phyloP scores from a whole-genome alignment of 108 stramenopile genomes.

The Cyclotella distinguenda region DNA sequence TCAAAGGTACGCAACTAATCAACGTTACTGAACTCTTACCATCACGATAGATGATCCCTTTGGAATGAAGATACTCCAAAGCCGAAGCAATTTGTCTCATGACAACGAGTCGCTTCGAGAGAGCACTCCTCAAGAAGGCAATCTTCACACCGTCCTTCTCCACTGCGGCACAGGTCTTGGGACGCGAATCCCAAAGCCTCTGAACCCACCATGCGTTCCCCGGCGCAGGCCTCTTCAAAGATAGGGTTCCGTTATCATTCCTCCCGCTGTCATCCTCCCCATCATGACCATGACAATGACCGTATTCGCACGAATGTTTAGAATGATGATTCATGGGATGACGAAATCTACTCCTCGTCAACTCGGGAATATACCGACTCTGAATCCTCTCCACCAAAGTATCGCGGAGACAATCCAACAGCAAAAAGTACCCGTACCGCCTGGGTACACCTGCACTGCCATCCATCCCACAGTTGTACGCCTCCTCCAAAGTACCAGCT shows the following conservation, averaged over 20 bases:
- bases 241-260: too few species aligned
- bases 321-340: constrained; percentile 36
- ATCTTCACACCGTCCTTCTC: constrained; percentile 1
- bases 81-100: constrained; percentile 58
- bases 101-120: constrained; percentile 29
- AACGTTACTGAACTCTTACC: constrained; percentile 44
- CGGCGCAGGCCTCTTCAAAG: too few species aligned
- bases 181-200: background rate
- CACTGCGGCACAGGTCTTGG: background rate
- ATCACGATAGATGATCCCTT: constrained; percentile 70
- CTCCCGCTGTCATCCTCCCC: background rate
- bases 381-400: constrained; percentile 56
- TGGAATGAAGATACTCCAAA: constrained; percentile 62
- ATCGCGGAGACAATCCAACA: constrained; percentile 60
- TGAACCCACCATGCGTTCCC: constrained; percentile 23
- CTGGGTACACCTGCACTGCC: too few species aligned
- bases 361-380: constrained; percentile 26
- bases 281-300: background rate
- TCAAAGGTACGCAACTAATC: background rate
- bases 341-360: constrained; percentile 5
- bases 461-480: constrained; percentile 45
- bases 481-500: constrained; percentile 45
- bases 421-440: constrained; percentile 60
- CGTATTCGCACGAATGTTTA: constrained; percentile 16
- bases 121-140: constrained; percentile 1